Percentiles rank a stretch among this genome's conserved stretches.
These are phyloP conservation scores for Neofusicoccum parvum DNA, from an alignment of 2,329 filamentous ascomycete species.

Conservation along the genomic window DNA sequence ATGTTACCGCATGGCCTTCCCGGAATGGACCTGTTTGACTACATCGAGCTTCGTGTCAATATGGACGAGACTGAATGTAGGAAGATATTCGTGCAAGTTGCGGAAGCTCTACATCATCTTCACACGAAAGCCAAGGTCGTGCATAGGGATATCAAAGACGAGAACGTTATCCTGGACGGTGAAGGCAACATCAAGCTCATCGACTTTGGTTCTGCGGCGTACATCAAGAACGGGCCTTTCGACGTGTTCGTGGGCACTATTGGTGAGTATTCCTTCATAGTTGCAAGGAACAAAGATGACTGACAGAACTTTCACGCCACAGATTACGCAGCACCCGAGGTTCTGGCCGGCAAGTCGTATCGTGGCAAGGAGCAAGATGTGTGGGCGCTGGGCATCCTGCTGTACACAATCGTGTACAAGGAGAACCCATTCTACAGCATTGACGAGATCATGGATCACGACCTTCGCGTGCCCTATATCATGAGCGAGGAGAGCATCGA, in stretches of 20 bases:
- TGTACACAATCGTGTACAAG: constrained; percentile 99
- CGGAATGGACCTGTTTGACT: constrained; percentile 98
- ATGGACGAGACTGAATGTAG: constrained; percentile 95
- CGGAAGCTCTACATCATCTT: constrained; percentile 83
- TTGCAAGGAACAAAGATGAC: neutral
- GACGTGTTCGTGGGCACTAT: constrained; percentile 99
- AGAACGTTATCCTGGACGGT: constrained; percentile 94
- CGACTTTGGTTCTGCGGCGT: constrained; percentile 96
- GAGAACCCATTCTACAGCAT: constrained; percentile 99
- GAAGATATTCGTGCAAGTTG: constrained; percentile 94
- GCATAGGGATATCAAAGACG: constrained; percentile 97
- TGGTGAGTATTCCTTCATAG: constrained; percentile 59
- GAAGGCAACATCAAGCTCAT: constrained; percentile 96
- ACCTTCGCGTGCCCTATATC: constrained; percentile 84
- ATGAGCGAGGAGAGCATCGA: constrained; percentile 92
- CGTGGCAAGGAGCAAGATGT: constrained; percentile 96
- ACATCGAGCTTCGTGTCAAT: constrained; percentile 92
- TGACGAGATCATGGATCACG: constrained; percentile 98
- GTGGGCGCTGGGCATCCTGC: constrained; percentile 93
- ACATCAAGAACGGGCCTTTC: constrained; percentile 97
- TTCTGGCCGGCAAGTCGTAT: constrained; percentile 88
- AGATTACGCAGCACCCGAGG: constrained; percentile 99
- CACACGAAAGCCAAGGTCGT: constrained; percentile 90
- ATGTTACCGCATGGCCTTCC: constrained; percentile 94
- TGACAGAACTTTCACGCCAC: neutral